A percentile compares a stretch with the other conserved stretches of the same genome.
These are phyloP conservation scores for Pharnaceum exiguum DNA, from an alignment of 148 eudicot species.

Conservation along the genomic window DNA sequence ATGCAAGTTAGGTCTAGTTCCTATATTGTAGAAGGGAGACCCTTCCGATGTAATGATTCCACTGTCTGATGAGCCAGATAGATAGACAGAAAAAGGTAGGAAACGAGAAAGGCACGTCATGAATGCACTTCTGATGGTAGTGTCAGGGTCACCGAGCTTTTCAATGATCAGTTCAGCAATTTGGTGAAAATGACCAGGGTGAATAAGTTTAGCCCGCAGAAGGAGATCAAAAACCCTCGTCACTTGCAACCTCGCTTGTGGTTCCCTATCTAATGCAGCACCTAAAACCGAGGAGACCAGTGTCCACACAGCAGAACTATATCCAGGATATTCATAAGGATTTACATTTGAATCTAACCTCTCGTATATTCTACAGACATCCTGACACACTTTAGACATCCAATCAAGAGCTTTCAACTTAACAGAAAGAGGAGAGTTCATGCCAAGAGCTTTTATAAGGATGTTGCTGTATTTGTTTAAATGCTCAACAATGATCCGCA, in stretches of 20 bases:
- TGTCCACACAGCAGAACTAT: slow-evolving; percentile 37
- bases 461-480: slow-evolving; percentile 52
- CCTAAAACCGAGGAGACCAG: slow-evolving; percentile 54
- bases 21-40: slow-evolving; percentile 24
- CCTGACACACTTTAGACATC: slow-evolving; percentile 56
- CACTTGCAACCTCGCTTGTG: slow-evolving; percentile 69
- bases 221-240: slow-evolving; percentile 59
- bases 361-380: slow-evolving; percentile 38
- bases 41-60: slow-evolving; percentile 30
- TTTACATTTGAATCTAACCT: slow-evolving; percentile 28
- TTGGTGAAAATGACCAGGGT: slow-evolving; percentile 49
- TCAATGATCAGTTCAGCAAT: slow-evolving; percentile 65
- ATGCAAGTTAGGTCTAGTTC: slow-evolving; percentile 41
- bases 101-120: slow-evolving; percentile 61
- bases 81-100: slow-evolving; percentile 57
- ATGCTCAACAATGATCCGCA: slow-evolving; percentile 34
- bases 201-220: slow-evolving; percentile 66
- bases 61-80: slow-evolving; percentile 54
- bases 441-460: slow-evolving; percentile 56
- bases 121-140: slow-evolving; percentile 48
- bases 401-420: slow-evolving; percentile 76
- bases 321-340: slow-evolving; percentile 45
- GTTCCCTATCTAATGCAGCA: slow-evolving; percentile 90
- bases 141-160: slow-evolving; percentile 80
- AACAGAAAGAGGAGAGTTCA: slow-evolving; percentile 60